Conservation (phyloP, 768 basidiomycete species). For the Mycena amicta region DNA sequence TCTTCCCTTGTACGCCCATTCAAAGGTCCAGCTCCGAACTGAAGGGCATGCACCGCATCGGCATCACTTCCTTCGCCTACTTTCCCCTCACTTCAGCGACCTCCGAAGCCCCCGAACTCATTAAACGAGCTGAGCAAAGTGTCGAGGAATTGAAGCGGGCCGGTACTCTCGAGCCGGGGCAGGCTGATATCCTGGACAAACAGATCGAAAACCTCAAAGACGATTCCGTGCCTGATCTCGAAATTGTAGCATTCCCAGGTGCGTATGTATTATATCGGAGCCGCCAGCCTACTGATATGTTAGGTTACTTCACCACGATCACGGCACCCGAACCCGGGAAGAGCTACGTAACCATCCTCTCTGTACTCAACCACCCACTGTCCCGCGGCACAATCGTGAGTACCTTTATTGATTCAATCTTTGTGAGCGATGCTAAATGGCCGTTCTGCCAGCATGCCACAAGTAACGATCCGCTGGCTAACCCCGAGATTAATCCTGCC, state of each 20-base stretch:
- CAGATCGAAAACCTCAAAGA: neutral
- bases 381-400: slow-evolving; percentile 10
- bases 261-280: neutral
- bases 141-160: slow-evolving; percentile 26
- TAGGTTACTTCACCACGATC: slow-evolving; percentile 5
- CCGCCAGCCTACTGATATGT: neutral
- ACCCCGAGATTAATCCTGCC: slow-evolving; percentile 43
- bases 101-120: slow-evolving; percentile 19
- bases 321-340: slow-evolving; percentile 14
- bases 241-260: slow-evolving; percentile 32
- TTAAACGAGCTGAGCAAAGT: slow-evolving; percentile 26
- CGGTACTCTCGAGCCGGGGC: slow-evolving; percentile 15
- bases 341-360: slow-evolving; percentile 26
- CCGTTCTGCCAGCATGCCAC: slow-evolving; percentile 28
- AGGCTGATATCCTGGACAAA: slow-evolving; percentile 18
- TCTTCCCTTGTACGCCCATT: too few relatives aligned
- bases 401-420: neutral
- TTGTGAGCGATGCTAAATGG: neutral
- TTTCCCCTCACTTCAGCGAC: slow-evolving; percentile 27
- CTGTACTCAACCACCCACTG: slow-evolving; percentile 24
- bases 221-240: slow-evolving; percentile 1
- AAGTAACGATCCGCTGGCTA: slow-evolving; percentile 34
- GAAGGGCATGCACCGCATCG: slow-evolving; percentile 28
- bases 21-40: slow-evolving; percentile 26
- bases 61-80: slow-evolving; percentile 32